phyloP scores from a whole-genome alignment of 108 stramenopile genomes.

The Nitzschia sp. region DNA sequence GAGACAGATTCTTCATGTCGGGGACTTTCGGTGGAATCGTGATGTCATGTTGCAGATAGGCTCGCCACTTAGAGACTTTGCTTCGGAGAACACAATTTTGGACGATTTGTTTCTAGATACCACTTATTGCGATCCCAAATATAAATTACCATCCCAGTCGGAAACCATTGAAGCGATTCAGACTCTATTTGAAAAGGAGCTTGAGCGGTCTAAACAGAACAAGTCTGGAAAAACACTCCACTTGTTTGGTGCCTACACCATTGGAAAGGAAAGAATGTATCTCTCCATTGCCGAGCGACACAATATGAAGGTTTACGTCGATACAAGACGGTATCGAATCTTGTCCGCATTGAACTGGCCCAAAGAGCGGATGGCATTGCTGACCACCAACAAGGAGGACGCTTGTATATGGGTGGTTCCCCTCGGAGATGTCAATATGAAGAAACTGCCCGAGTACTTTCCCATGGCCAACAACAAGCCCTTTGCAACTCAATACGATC shows the following conservation, averaged over 20 bases:
- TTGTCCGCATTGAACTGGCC: constrained; percentile 70
- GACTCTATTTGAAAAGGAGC: constrained; percentile 48
- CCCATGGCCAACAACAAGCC: constrained; percentile 44
- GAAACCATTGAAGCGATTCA: constrained; percentile 59
- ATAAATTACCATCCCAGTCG: constrained; percentile 54
- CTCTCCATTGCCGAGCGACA: constrained; percentile 75
- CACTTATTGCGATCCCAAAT: constrained; percentile 75
- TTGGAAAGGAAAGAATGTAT: constrained; percentile 93
- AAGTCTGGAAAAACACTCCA: constrained; percentile 56
- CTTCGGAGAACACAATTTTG: constrained; percentile 12
- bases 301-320: constrained; percentile 81
- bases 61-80: constrained; percentile 34
- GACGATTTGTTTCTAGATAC: constrained; percentile 77
- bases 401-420: constrained; percentile 82
- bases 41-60: constrained; percentile 42
- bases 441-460: constrained; percentile 67
- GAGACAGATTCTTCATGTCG: constrained; percentile 56
- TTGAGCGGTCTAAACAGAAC: constrained; percentile 33
- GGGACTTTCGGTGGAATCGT: constrained; percentile 73
- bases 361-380: constrained; percentile 52
- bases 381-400: constrained; percentile 66
- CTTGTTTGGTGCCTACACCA: constrained; percentile 93
- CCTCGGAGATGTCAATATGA: constrained; percentile 81
- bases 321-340: constrained; percentile 63
- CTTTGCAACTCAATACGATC: constrained; percentile 45